Base-by-base conservation (phyloP, 192 early-diverging fungal genomes). In the Linnemannia elongata region DNA sequence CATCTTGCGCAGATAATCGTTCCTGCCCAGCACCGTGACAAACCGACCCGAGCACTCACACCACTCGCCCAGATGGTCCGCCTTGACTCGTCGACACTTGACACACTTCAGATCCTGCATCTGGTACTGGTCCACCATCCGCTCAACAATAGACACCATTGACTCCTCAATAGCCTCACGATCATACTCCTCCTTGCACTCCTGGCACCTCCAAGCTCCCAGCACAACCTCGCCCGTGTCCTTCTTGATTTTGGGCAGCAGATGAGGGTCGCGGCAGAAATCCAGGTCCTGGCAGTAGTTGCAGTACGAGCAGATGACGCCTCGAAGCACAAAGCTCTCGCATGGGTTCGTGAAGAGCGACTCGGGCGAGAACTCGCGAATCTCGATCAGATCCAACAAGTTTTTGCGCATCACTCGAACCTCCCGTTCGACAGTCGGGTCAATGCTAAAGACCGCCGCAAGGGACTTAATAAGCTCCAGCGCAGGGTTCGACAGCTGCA, bases 261-360 rank as follows among this genome's bases (percentile, higher is more conserved):
- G 80, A 60, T 93, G 92, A 35, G 90, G 90, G 73, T 98, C 96
- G 45, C 97, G 93, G 74, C 95, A 97, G 77, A 99, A 93, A 88
- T 99, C 98, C 81, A 99, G 86, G 88, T 99, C 97, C 15, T 94
- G 90, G 74, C 93, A 93, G 78, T 94, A 93, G 80, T 95, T 95
- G 87, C 98, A 99, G 76, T 94, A 96, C 74, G 93, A 93, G 88
- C 98, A 99, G 63, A 97, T 94, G 20, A 98, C 94, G 24, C 95
- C 95, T 8, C 92, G 88, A 20, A 99, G 79, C 22, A 94, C 89
- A 83, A 97, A 91, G 22, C 92, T 93, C 76, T 96, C 93, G 85
- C 96, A 97, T 0, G 97, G 97, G 76, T 97, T 96, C 69, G 89
- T 81, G 88, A 98, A 98, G 74, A 92, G 85, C 1, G 98, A 93